phyloP scores from a whole-genome alignment of 2,329 filamentous ascomycete species.

The Diplodia sapinea region DNA sequence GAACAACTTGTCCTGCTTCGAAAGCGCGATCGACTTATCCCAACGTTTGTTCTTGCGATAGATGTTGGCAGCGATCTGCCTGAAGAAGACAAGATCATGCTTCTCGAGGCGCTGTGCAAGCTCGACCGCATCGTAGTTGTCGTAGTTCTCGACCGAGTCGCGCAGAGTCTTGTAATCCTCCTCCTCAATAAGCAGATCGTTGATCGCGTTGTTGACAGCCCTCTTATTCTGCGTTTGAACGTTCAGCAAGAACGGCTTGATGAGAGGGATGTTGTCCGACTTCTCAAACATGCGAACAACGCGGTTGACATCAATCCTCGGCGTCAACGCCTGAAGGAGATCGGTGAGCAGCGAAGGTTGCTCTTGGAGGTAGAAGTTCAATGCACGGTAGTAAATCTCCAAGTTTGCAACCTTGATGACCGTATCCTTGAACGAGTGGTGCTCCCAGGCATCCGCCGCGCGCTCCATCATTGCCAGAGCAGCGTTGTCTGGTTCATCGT shows the following conservation, averaged over 20 bases:
- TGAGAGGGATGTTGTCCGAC: slow-evolving; percentile 95
- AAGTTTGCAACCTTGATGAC: slow-evolving; percentile 96
- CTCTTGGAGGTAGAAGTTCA: slow-evolving; percentile 97
- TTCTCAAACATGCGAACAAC: slow-evolving; percentile 99
- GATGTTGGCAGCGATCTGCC: slow-evolving; percentile 96
- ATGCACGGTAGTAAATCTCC: slow-evolving; percentile 97
- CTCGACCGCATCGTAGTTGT: slow-evolving; percentile 97
- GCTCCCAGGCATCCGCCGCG: slow-evolving; percentile 96
- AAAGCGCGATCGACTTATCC: slow-evolving; percentile 97
- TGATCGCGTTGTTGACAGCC: slow-evolving; percentile 96
- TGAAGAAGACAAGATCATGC: slow-evolving; percentile 98
- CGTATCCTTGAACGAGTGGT: slow-evolving; percentile 99
- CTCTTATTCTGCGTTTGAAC: slow-evolving; percentile 98
- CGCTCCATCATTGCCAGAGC: slow-evolving; percentile 98
- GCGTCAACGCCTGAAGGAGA: slow-evolving; percentile 86
- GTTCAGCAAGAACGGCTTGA: slow-evolving; percentile 97
- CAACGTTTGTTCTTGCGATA: slow-evolving; percentile 99
- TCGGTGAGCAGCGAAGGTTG: slow-evolving; percentile 96
- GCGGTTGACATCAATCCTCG: slow-evolving; percentile 95
- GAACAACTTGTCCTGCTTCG: slow-evolving; percentile 99
- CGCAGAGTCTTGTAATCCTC: slow-evolving; percentile 99
- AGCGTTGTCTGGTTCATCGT: slow-evolving; percentile 97
- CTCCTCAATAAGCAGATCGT: slow-evolving; percentile 96
- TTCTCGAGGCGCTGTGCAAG: slow-evolving; percentile 92
- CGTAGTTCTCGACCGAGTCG: slow-evolving; percentile 97